phyloP scores from a whole-genome alignment of 148 eudicot genomes.

The Arbutus unedo region DNA sequence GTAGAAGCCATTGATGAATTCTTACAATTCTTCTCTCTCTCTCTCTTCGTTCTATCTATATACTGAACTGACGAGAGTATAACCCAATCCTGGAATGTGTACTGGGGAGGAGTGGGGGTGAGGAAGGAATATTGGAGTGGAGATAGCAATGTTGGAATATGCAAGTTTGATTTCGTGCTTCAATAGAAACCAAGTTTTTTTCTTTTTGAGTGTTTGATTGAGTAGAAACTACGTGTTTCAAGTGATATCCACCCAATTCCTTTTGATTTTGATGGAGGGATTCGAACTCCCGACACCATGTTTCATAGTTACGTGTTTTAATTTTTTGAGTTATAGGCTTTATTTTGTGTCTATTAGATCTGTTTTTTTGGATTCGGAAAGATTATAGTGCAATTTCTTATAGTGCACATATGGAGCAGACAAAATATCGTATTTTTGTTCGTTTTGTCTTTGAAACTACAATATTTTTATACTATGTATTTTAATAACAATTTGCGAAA shows the following conservation, averaged over 20 bases:
- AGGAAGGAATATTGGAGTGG: neutral
- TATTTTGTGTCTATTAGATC: too few relatives aligned
- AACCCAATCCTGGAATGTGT: too few relatives aligned
- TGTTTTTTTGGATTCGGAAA: too few relatives aligned
- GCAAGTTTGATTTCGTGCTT: conserved; percentile 12
- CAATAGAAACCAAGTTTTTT: conserved; percentile 27
- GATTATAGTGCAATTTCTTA: too few relatives aligned
- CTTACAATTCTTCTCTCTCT: neutral
- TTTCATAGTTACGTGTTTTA: neutral
- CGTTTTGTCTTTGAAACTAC: too few relatives aligned
- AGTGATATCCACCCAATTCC: conserved; percentile 26
- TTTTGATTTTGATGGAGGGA: neutral
- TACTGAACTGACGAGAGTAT: too few relatives aligned
- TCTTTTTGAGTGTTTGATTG: conserved; percentile 19
- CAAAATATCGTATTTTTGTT: too few relatives aligned
- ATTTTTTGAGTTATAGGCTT: too few relatives aligned
- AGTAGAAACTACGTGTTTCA: conserved; percentile 33
- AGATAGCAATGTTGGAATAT: neutral
- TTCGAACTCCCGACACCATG: too few relatives aligned
- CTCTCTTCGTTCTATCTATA: neutral
- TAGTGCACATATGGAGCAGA: too few relatives aligned
- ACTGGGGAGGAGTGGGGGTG: neutral
- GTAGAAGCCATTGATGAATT: conserved; percentile 34
- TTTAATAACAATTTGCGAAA: too few relatives aligned
- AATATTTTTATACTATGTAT: too few relatives aligned